Conservation (phyloP, 352 stramenopile species). For the Thraustochytrium sp. region DNA sequence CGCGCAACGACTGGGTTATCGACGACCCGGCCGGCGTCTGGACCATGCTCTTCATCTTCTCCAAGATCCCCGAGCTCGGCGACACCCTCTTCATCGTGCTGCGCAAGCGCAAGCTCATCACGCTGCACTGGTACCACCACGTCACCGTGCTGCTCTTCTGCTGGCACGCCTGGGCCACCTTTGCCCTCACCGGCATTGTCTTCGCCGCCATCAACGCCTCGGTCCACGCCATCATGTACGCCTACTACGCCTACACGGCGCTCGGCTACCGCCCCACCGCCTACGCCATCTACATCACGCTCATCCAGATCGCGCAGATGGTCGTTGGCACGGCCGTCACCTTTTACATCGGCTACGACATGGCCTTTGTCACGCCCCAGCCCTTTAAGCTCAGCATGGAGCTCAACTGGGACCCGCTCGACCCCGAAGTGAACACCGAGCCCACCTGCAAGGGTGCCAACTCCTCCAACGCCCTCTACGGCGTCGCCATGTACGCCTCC, state of each 20-base stretch:
- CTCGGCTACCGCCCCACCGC: conserved; percentile 62
- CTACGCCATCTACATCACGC: conserved; percentile 74
- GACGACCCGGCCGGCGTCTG: conserved; percentile 57
- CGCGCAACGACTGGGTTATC: conserved; percentile 53
- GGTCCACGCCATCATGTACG: conserved; percentile 96
- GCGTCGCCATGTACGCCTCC: conserved; percentile 19
- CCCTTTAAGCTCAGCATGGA: conserved; percentile 2
- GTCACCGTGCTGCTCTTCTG: conserved; percentile 94
- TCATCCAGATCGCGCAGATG: conserved; percentile 83
- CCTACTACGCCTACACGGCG: conserved; percentile 80
- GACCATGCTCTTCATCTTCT: conserved; percentile 50
- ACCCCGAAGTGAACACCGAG: not conserved
- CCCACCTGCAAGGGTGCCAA: conserved; percentile 26
- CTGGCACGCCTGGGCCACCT: conserved; percentile 92
- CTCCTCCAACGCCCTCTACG: conserved; percentile 14
- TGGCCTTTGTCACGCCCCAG: conserved; percentile 31
- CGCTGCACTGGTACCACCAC: conserved; percentile 98
- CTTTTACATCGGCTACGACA: conserved; percentile 34
- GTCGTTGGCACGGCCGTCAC: conserved; percentile 50
- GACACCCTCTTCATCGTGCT: conserved; percentile 96
- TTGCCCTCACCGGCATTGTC: conserved; percentile 81
- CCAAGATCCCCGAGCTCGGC: conserved; percentile 77
- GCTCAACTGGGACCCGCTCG: conserved; percentile 20
- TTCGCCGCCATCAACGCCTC: conserved; percentile 96
- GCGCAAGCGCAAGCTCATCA: conserved; percentile 91